Conservation (phyloP, 2,329 filamentous ascomycete genomes). For the Penicillium sp. region DNA sequence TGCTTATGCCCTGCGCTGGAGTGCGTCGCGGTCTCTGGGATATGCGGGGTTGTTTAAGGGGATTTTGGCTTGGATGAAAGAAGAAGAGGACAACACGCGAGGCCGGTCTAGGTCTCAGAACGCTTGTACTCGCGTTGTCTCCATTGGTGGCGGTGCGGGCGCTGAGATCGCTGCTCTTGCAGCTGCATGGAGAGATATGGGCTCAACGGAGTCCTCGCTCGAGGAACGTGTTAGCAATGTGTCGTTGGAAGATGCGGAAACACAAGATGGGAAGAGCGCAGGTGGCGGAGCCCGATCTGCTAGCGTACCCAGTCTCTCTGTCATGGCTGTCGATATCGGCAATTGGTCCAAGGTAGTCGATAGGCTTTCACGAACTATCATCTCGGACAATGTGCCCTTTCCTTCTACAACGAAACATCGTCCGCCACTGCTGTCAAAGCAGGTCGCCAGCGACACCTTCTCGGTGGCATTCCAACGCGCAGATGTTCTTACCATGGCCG, state of each 20-base stretch:
- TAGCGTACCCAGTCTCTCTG: conserved; percentile 29
- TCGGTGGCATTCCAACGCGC: conserved; percentile 46
- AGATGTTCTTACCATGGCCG: conserved; percentile 49
- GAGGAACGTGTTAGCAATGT: conserved; percentile 15
- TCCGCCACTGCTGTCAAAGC: conserved; percentile 27
- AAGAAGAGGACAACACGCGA: not conserved
- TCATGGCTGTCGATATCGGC: conserved; percentile 75
- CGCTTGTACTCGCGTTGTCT: conserved; percentile 44
- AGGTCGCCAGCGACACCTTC: conserved; percentile 15
- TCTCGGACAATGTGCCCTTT: conserved; percentile 29
- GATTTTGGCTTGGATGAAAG: conserved; percentile 29
- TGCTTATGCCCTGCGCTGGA: conserved; percentile 88
- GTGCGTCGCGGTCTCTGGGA: conserved; percentile 75
- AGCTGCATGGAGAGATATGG: conserved; percentile 47
- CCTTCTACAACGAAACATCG: conserved; percentile 28
- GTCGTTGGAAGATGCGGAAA: conserved; percentile 16
- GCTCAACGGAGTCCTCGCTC: conserved; percentile 12
- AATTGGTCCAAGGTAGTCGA: conserved; percentile 66
- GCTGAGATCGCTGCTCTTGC: conserved; percentile 64
- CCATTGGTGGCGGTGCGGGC: conserved; percentile 63
- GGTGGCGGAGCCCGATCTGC: not conserved
- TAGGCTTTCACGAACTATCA: conserved; percentile 57
- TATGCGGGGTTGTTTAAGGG: conserved; percentile 62
- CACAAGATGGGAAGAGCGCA: not conserved
- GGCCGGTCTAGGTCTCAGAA: conserved; percentile 1